phyloP scores from a whole-genome alignment of 208 protist genomes.

The Acanthamoeba royreba region DNA sequence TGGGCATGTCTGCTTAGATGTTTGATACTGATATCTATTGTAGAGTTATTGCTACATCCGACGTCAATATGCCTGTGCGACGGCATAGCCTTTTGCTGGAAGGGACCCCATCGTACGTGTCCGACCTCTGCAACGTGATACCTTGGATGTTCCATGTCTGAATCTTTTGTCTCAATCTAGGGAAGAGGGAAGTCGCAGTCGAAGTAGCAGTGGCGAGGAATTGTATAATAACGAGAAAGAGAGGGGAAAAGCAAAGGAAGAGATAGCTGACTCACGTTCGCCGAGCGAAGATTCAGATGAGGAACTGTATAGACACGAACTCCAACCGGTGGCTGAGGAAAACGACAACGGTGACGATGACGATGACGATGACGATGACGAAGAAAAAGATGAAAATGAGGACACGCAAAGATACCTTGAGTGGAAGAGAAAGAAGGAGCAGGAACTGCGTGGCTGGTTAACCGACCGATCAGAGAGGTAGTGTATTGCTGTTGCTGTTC shows the following conservation, averaged over 20 bases:
- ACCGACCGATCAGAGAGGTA: too few species aligned
- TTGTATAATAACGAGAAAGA: background rate
- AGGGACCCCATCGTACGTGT: background rate
- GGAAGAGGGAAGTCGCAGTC: background rate
- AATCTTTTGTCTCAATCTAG: background rate
- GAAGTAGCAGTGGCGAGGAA: background rate
- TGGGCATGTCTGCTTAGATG: background rate
- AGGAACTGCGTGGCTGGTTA: too few species aligned
- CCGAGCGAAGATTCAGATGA: background rate
- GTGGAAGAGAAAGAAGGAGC: background rate
- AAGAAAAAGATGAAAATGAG: background rate
- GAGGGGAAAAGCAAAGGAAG: background rate
- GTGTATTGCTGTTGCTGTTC: too few species aligned
- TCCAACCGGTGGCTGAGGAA: too few species aligned
- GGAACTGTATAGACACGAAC: too few species aligned
- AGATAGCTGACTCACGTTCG: background rate
- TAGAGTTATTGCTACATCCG: background rate
- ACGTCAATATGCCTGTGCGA: background rate
- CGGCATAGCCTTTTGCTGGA: background rate
- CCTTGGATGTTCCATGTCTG: background rate
- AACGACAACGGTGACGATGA: background rate
- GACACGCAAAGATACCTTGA: background rate
- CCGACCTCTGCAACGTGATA: background rate
- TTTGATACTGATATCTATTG: background rate
- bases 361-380: background rate